Percentiles rank a stretch among this genome's conserved stretches.
These are phyloP conservation scores for Sanghuangporus weigelae DNA, from an alignment of 1,284 basidiomycete genomes.

Conservation along the genomic window DNA sequence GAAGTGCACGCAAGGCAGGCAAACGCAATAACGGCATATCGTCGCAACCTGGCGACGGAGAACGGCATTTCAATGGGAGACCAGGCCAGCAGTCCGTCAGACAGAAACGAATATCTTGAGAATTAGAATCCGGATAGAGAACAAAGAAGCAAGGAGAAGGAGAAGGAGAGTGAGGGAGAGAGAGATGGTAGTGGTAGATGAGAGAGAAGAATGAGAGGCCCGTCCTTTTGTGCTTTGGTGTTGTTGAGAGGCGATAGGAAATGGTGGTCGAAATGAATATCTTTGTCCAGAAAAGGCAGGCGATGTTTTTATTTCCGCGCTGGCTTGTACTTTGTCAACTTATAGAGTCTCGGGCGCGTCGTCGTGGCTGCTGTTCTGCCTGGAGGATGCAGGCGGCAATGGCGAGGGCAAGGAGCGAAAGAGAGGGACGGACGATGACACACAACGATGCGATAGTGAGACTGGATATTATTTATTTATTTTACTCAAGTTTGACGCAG, in stretches of 20 bases:
- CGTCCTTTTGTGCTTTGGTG: background rate
- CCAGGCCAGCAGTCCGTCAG: conserved; percentile 3
- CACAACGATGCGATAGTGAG: background rate
- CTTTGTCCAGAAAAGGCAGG: background rate
- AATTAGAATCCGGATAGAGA: background rate
- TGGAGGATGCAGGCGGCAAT: background rate
- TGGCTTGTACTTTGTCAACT: background rate
- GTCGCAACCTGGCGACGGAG: conserved; percentile 17
- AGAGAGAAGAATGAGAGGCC: background rate
- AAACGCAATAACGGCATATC: conserved; percentile 3
- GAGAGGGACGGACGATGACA: background rate
- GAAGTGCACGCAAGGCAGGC: conserved; percentile 1
- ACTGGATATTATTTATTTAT: background rate
- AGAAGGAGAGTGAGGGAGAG: background rate
- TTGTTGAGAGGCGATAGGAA: background rate
- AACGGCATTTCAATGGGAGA: conserved; percentile 3
- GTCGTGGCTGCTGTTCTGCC: background rate
- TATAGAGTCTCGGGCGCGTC: background rate
- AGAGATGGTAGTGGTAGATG: background rate
- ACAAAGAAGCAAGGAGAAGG: background rate
- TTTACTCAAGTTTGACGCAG: background rate
- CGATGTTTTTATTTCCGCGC: background rate
- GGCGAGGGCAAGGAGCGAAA: background rate
- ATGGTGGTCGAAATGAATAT: background rate
- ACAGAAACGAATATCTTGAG: background rate